Evolutionary conservation across 495 filamentous ascomycete genomes (phyloP).

Genomic region (Annulohypoxylon moriforme): DNA sequence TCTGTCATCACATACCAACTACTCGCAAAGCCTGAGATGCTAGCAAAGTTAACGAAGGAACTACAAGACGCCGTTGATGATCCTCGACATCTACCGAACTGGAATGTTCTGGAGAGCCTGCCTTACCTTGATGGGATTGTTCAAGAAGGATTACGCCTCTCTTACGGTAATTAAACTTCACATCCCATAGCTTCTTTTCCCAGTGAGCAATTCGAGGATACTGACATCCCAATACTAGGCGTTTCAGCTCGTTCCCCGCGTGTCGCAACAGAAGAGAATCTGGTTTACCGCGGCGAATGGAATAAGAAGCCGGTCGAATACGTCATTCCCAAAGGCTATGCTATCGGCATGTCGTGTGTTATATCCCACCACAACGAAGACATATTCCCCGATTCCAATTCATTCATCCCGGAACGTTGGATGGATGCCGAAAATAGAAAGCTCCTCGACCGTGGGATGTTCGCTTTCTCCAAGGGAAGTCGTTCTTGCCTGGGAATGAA

Average conservation of each 20-base stretch:
- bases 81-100: conserved; percentile 31
- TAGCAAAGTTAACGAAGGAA: conserved; percentile 50
- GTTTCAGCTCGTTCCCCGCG: conserved; percentile 46
- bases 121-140: conserved; percentile 58
- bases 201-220: too few relatives aligned
- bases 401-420: conserved; percentile 28
- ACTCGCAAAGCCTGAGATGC: conserved; percentile 48
- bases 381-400: conserved; percentile 25
- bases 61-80: conserved; percentile 43
- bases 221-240: conserved; percentile 24
- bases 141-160: conserved; percentile 57
- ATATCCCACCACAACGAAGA: conserved; percentile 21
- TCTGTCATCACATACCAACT: conserved; percentile 54
- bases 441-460: conserved; percentile 5
- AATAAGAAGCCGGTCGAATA: conserved; percentile 44
- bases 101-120: conserved; percentile 54
- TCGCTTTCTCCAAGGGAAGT: conserved; percentile 26
- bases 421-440: conserved; percentile 4
- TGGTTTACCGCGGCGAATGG: conserved; percentile 54
- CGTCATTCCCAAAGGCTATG: conserved; percentile 44
- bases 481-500: conserved; percentile 30
- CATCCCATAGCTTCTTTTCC: too few relatives aligned
- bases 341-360: conserved; percentile 55
- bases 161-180: conserved; percentile 57
- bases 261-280: conserved; percentile 45